A percentile compares a stretch with the other conserved stretches of the same genome.
These are phyloP conservation scores for Blastobotrys mokoenaii DNA, from an alignment of 805 yeast species.

Conservation along the genomic window DNA sequence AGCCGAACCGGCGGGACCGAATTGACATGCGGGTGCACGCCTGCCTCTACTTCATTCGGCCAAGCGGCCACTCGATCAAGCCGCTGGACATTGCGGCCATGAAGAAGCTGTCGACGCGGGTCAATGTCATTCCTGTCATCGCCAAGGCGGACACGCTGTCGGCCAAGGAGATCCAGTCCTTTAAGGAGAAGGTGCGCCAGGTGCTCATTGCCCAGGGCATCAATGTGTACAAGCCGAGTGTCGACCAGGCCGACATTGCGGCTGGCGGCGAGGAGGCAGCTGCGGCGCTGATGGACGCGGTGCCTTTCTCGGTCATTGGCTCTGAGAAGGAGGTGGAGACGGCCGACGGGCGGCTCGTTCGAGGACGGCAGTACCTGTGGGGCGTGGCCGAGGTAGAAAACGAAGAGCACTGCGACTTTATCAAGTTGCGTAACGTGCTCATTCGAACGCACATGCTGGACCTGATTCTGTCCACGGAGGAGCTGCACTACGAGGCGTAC, in stretches of 20 bases:
- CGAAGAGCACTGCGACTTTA: slow-evolving; percentile 68
- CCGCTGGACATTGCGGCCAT: slow-evolving; percentile 66
- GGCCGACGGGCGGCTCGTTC: slow-evolving; percentile 40
- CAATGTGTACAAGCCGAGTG: slow-evolving; percentile 43
- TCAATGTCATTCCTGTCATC: slow-evolving; percentile 74
- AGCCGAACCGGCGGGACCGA: slow-evolving; percentile 48
- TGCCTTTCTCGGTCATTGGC: slow-evolving; percentile 70
- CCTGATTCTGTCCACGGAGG: slow-evolving; percentile 65
- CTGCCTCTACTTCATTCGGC: slow-evolving; percentile 74
- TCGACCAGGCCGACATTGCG: slow-evolving; percentile 29
- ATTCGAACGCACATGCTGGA: slow-evolving; percentile 70
- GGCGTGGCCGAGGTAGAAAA: slow-evolving; percentile 82
- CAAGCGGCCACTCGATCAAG: slow-evolving; percentile 52
- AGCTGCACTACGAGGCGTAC: slow-evolving; percentile 59
- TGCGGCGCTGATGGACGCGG: slow-evolving; percentile 26
- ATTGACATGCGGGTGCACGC: slow-evolving; percentile 71
- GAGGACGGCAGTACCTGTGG: slow-evolving; percentile 79
- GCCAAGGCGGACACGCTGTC: slow-evolving; percentile 75
- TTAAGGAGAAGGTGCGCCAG: slow-evolving; percentile 45
- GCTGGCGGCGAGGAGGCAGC: slow-evolving; percentile 15
- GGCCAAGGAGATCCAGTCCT: slow-evolving; percentile 41
- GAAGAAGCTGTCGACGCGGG: slow-evolving; percentile 61
- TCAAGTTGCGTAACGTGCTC: slow-evolving; percentile 51
- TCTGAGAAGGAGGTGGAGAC: slow-evolving; percentile 44
- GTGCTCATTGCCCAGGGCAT: slow-evolving; percentile 49